A percentile compares a stretch with the other conserved stretches of the same genome.
Evolutionary conservation across 2,329 filamentous ascomycete genomes (phyloP).

Genomic region (Cercospora sojina): DNA sequence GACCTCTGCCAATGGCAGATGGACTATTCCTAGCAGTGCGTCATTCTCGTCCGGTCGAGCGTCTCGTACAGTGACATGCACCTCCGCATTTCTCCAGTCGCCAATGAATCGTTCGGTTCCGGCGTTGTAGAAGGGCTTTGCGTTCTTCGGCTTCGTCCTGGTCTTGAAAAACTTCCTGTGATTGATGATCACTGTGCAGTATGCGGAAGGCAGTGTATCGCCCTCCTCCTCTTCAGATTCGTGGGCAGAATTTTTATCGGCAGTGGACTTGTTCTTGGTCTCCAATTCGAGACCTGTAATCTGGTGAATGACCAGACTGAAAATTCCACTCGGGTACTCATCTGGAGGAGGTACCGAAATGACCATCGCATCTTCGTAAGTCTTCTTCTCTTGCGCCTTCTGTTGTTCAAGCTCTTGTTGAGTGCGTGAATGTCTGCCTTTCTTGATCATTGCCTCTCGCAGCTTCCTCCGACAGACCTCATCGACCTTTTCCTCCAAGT

Average conservation of each 20-base stretch:
- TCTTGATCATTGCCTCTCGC: conserved; percentile 61
- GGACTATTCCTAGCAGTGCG: conserved; percentile 66
- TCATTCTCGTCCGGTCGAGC: conserved; percentile 68
- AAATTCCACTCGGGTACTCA: conserved; percentile 63
- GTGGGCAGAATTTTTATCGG: conserved; percentile 50
- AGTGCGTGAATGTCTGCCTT: conserved; percentile 42
- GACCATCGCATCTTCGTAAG: conserved; percentile 60
- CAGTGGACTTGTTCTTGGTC: conserved; percentile 55
- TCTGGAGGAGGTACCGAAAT: conserved; percentile 65
- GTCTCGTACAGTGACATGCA: conserved; percentile 68
- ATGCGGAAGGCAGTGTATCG: conserved; percentile 66
- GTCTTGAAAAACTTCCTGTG: conserved; percentile 69
- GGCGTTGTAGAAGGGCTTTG: conserved; percentile 76
- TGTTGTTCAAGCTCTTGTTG: conserved; percentile 64
- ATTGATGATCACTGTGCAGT: conserved; percentile 72
- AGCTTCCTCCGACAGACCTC: conserved; percentile 60
- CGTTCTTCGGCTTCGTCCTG: conserved; percentile 73
- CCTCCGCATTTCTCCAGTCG: conserved; percentile 65
- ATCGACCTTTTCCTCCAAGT: conserved; percentile 59
- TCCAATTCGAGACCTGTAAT: conserved; percentile 67
- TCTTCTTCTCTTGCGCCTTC: conserved; percentile 64
- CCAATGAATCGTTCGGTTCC: conserved; percentile 70
- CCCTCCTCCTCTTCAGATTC: conserved; percentile 58
- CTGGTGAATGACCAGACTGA: conserved; percentile 71
- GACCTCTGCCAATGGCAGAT: conserved; percentile 62